Percentiles rank a stretch among this genome's conserved stretches.
Conservation (phyloP, 2,329 filamentous ascomycete genomes). For the Aspergillus sp. region DNA sequence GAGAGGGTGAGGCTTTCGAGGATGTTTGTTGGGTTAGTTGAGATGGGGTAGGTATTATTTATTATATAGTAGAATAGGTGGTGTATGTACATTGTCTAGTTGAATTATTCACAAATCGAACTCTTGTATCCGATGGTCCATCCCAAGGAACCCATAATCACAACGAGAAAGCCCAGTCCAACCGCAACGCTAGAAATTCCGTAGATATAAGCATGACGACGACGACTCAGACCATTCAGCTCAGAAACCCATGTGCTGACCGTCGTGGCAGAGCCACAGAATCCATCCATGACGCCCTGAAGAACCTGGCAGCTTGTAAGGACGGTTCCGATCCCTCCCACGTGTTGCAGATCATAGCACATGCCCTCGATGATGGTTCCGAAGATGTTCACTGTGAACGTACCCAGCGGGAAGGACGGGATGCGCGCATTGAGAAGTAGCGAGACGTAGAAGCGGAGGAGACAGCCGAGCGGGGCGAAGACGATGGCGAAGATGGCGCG, state of each 20-base stretch:
- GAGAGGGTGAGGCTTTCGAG: slow-evolving; percentile 1
- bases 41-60: not conserved
- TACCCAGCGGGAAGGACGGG: slow-evolving; percentile 74
- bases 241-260: slow-evolving; percentile 65
- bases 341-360: slow-evolving; percentile 73
- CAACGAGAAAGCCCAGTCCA: slow-evolving; percentile 46
- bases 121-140: slow-evolving; percentile 45
- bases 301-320: slow-evolving; percentile 61
- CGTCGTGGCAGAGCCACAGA: slow-evolving; percentile 63
- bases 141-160: slow-evolving; percentile 53
- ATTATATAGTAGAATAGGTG: not conserved
- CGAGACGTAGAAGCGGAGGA: slow-evolving; percentile 69
- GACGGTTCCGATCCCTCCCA: slow-evolving; percentile 39
- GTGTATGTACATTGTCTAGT: not conserved
- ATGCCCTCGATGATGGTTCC: slow-evolving; percentile 72
- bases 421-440: slow-evolving; percentile 64
- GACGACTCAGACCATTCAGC: slow-evolving; percentile 48
- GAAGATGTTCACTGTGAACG: slow-evolving; percentile 74
- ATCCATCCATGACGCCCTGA: slow-evolving; percentile 62
- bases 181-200: slow-evolving; percentile 44
- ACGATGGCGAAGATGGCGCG: slow-evolving; percentile 70
- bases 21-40: slow-evolving; percentile 7
- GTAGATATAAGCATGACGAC: slow-evolving; percentile 59
- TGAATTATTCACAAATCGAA: slow-evolving; percentile 24
- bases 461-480: slow-evolving; percentile 76